These are phyloP conservation scores for Rhodamnia argentea DNA, from an alignment of 345 rosid genomes.

Conservation along the genomic window DNA sequence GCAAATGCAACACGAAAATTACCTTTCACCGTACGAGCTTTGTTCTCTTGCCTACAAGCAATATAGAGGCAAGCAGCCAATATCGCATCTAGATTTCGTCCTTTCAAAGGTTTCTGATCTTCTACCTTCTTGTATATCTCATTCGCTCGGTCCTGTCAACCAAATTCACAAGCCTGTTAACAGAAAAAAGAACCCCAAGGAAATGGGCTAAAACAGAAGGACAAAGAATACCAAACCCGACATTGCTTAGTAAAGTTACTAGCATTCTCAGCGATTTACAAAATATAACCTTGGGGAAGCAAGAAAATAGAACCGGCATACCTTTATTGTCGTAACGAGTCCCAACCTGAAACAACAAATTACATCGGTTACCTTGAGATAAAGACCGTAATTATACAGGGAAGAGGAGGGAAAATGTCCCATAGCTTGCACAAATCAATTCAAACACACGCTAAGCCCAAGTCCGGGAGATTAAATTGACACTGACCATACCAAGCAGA, in stretches of 20 bases:
- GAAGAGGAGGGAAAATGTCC: neutral
- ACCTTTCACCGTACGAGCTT: slow-evolving; percentile 45
- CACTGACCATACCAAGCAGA: neutral
- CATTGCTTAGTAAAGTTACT: neutral
- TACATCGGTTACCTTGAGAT: neutral
- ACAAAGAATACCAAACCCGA: neutral
- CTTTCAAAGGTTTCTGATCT: slow-evolving; percentile 39
- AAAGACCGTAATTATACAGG: neutral
- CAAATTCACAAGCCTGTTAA: neutral
- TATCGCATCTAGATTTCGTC: slow-evolving; percentile 36
- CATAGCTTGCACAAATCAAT: neutral
- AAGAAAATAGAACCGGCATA: neutral
- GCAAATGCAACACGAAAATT: neutral
- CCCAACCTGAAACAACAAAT: slow-evolving; percentile 34
- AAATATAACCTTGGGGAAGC: neutral
- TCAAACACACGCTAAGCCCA: neutral
- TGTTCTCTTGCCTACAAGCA: slow-evolving; percentile 41
- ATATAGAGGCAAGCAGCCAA: slow-evolving; percentile 45
- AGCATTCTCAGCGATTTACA: neutral
- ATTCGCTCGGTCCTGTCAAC: slow-evolving; percentile 39
- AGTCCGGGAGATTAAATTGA: neutral
- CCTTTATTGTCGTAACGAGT: slow-evolving; percentile 37
- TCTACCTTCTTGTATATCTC: slow-evolving; percentile 51
- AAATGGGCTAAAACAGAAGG: neutral
- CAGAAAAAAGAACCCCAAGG: neutral